Evolutionary conservation across 768 basidiomycete genomes (phyloP), one percentile per base, ranked within the genome.

Genomic region (Naematelia encephala): DNA sequence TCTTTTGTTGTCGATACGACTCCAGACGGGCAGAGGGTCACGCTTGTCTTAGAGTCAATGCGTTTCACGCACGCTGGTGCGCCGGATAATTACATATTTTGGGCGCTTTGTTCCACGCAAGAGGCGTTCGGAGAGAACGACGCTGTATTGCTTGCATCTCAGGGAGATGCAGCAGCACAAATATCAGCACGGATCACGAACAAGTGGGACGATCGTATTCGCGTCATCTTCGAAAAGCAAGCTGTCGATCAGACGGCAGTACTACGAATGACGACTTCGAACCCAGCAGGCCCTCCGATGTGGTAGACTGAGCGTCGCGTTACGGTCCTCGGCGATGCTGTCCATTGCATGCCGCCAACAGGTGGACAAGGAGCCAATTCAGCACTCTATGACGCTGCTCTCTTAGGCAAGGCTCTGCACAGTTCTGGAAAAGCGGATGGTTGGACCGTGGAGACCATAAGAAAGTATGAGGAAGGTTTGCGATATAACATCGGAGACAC

Each of bases 401-500:
- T 43, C 1, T 26, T 64, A 13, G 59, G 29, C 14, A 12, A 34
- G 26, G 28, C 42, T 23, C 47, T 62, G 30, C 34, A 39, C 8
- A 16, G 34, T 8, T 8, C 8, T 8, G 16, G 8, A 8, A 8
- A 16, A 39, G 34, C 8, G 8, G 34, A 39, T 39, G 34, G 34
- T 8, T 39, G 34, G 34, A 39, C 34, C 3, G 22, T 4, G 51
- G 56, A 60, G 48, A 67, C 49, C 44, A 23, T 54, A 23, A 54
- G 28, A 56, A 61, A 55, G 62, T 34, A 69, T 66, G 51, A 66
- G 65, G 68, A 58, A 51, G 30, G 66, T 68, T 26, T 39, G 34
- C 8, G 34, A 16, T 39, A n/a, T n/a, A n/a, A n/a, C n/a, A n/a
- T n/a, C n/a, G n/a, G n/a, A n/a, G n/a, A n/a, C n/a, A n/a, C n/a